These are phyloP conservation scores for Metahyphopichia silvanorum DNA, from an alignment of 805 yeast species.

Conservation along the genomic window DNA sequence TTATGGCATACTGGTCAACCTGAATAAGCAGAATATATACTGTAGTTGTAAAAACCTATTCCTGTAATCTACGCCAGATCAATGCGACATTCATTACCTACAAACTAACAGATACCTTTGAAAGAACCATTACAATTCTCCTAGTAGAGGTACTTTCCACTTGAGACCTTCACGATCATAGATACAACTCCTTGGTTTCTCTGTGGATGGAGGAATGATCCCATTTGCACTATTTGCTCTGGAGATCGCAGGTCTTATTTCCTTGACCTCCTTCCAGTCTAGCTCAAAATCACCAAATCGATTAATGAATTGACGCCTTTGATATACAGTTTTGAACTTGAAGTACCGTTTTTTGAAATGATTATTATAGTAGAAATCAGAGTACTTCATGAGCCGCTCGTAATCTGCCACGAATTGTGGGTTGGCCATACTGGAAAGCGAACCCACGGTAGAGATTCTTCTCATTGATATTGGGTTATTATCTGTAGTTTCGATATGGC, in stretches of 20 bases:
- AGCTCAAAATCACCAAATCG: slow-evolving; percentile 38
- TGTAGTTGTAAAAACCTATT: too few relatives aligned
- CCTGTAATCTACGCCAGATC: too few relatives aligned
- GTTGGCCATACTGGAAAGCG: not conserved
- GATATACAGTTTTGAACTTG: slow-evolving; percentile 40
- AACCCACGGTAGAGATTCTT: too few relatives aligned
- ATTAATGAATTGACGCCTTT: slow-evolving; percentile 39
- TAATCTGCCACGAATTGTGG: slow-evolving; percentile 4
- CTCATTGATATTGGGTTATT: not conserved
- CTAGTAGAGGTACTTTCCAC: slow-evolving; percentile 41
- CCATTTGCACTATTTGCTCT: not conserved
- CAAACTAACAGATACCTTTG: too few relatives aligned
- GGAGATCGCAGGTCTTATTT: slow-evolving; percentile 1
- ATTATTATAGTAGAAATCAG: slow-evolving; percentile 31
- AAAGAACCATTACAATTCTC: slow-evolving; percentile 32
- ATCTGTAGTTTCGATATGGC: not conserved
- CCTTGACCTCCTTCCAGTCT: slow-evolving; percentile 19
- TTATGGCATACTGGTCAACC: too few relatives aligned
- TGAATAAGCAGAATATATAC: too few relatives aligned
- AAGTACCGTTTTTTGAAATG: slow-evolving; percentile 27
- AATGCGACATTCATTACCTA: too few relatives aligned
- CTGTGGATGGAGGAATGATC: too few relatives aligned
- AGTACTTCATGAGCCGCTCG: slow-evolving; percentile 24
- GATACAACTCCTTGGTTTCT: slow-evolving; percentile 16
- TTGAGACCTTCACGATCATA: slow-evolving; percentile 37